Conservation (phyloP, 495 filamentous ascomycete genomes). For the Talaromyces wortmannii region DNA sequence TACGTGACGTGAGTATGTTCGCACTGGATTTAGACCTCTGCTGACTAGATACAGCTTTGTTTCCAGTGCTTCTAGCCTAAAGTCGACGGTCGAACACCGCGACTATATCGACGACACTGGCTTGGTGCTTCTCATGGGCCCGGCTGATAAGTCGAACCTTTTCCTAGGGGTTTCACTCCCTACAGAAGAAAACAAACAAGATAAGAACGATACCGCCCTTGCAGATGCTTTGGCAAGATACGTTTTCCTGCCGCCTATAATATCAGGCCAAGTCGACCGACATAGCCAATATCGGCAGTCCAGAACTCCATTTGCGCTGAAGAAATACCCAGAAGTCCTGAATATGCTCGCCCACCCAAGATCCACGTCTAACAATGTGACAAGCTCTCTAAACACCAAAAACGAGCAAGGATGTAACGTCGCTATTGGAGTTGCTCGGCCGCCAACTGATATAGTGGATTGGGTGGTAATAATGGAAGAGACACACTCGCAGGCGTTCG, state of each 20-base stretch:
- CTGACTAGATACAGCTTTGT: slow-evolving; percentile 45
- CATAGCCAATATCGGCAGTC: slow-evolving; percentile 40
- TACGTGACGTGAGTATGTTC: slow-evolving; percentile 45
- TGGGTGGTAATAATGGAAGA: slow-evolving; percentile 84
- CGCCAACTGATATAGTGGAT: slow-evolving; percentile 55
- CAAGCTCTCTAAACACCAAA: slow-evolving; percentile 53
- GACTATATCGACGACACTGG: slow-evolving; percentile 66
- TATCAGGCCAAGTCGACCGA: slow-evolving; percentile 27
- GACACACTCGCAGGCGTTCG: slow-evolving; percentile 61
- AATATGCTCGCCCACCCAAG: slow-evolving; percentile 43
- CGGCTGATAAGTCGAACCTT: slow-evolving; percentile 54
- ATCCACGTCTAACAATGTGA: slow-evolving; percentile 47
- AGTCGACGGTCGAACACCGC: slow-evolving; percentile 47
- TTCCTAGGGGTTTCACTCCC: slow-evolving; percentile 37
- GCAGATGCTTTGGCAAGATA: slow-evolving; percentile 25
- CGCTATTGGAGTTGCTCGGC: slow-evolving; percentile 65
- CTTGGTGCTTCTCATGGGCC: slow-evolving; percentile 59
- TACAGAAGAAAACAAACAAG: slow-evolving; percentile 12
- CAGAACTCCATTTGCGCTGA: slow-evolving; percentile 48
- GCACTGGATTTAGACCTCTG: not conserved
- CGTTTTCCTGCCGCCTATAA: slow-evolving; percentile 29
- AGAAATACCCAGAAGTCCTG: slow-evolving; percentile 48
- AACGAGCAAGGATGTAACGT: slow-evolving; percentile 63
- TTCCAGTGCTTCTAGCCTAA: slow-evolving; percentile 52
- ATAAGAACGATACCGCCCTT: slow-evolving; percentile 9